Evolutionary conservation across 495 filamentous ascomycete species (phyloP).

Genomic region (Hypomontagnella monticulosa): DNA sequence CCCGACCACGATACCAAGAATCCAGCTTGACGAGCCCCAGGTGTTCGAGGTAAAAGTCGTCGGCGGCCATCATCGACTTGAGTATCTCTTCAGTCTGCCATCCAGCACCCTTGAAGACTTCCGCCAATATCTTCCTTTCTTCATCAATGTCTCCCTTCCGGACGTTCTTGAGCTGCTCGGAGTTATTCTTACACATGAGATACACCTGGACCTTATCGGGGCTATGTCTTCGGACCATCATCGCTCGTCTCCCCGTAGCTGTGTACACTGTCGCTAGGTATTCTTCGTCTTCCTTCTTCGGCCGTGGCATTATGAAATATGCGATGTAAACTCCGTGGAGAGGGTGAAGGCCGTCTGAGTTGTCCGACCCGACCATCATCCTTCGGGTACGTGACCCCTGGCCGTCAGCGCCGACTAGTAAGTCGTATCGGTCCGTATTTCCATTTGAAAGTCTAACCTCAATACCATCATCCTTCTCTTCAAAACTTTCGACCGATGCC

Average conservation of each 20-base stretch:
- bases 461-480: constrained; percentile 39
- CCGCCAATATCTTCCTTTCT: constrained; percentile 52
- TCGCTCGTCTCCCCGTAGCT: constrained; percentile 43
- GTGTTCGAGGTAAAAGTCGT: constrained; percentile 61
- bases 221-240: constrained; percentile 54
- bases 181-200: constrained; percentile 41
- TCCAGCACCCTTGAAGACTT: constrained; percentile 51
- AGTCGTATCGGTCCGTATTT: constrained; percentile 49
- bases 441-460: constrained; percentile 55
- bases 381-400: constrained; percentile 53
- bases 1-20: constrained; percentile 52
- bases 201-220: constrained; percentile 53
- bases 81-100: constrained; percentile 56
- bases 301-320: constrained; percentile 55
- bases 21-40: constrained; percentile 55
- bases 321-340: constrained; percentile 41
- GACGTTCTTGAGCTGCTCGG: constrained; percentile 39
- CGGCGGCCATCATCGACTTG: constrained; percentile 49
- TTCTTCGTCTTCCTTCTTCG: constrained; percentile 48
- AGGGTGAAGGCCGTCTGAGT: constrained; percentile 41
- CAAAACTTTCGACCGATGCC: constrained; percentile 41
- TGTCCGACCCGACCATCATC: constrained; percentile 49
- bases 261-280: constrained; percentile 48
- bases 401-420: constrained; percentile 63
- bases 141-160: constrained; percentile 47